Conservation (phyloP, 306 rosid genomes). For the Castanea sativa region DNA sequence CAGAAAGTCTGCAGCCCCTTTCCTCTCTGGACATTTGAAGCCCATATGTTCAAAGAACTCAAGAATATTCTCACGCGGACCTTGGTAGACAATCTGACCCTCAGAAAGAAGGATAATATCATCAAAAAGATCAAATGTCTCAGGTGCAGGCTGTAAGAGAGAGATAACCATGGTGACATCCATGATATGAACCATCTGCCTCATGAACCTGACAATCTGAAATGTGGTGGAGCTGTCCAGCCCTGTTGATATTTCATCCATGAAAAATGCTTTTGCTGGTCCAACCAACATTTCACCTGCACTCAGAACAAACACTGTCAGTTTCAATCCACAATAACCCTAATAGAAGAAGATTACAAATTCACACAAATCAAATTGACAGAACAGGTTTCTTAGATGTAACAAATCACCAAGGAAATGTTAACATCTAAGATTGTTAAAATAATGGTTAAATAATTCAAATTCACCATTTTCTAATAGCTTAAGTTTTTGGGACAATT, state of each 20-base stretch:
- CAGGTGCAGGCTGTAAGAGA: conserved; percentile 56
- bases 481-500: too few relatives aligned
- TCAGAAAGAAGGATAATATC: conserved; percentile 64
- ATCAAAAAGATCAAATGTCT: conserved; percentile 34
- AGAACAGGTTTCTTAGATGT: neutral
- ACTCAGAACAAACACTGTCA: conserved; percentile 1
- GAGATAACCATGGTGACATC: conserved; percentile 74
- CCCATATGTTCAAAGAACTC: conserved; percentile 59
- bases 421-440: neutral
- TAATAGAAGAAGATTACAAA: neutral
- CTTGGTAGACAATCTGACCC: conserved; percentile 78
- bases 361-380: neutral
- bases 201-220: conserved; percentile 75
- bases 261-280: conserved; percentile 73
- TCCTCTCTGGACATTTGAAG: conserved; percentile 74
- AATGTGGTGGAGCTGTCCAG: conserved; percentile 89
- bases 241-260: conserved; percentile 95
- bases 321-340: neutral
- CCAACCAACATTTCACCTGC: conserved; percentile 92
- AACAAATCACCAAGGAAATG: neutral
- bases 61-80: conserved; percentile 54
- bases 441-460: too few relatives aligned
- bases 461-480: too few relatives aligned
- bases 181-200: conserved; percentile 82
- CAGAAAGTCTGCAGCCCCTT: conserved; percentile 81